These are phyloP conservation scores for Aspergillus caelatus DNA, from an alignment of 2,329 filamentous ascomycete genomes.

Conservation along the genomic window DNA sequence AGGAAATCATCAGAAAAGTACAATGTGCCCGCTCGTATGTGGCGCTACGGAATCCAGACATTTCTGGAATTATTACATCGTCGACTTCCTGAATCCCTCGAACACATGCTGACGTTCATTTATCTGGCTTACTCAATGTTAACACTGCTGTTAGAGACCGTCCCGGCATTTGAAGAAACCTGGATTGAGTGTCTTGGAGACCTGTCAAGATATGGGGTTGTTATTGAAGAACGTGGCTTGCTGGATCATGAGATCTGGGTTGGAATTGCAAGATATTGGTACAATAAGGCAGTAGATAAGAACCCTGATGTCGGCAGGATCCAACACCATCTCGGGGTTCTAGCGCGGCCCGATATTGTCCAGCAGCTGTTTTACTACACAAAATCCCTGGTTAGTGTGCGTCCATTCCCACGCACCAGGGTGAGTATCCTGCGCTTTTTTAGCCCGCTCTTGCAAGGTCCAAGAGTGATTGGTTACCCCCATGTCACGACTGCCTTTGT, in stretches of 20 bases:
- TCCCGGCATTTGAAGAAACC: conserved; percentile 78
- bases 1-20: conserved; percentile 75
- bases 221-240: conserved; percentile 81
- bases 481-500: conserved; percentile 55
- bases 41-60: conserved; percentile 86
- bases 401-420: conserved; percentile 58
- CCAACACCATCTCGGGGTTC: conserved; percentile 81
- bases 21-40: conserved; percentile 90
- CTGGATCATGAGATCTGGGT: conserved; percentile 80
- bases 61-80: conserved; percentile 78
- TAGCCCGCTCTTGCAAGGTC: conserved; percentile 51
- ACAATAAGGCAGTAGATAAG: conserved; percentile 76
- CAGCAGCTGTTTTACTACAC: conserved; percentile 64
- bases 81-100: conserved; percentile 72
- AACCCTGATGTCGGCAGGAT: conserved; percentile 75
- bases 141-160: conserved; percentile 81
- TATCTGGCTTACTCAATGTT: conserved; percentile 90
- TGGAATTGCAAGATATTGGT: conserved; percentile 79
- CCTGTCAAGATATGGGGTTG: conserved; percentile 83
- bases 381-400: conserved; percentile 58
- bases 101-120: conserved; percentile 90
- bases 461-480: conserved; percentile 33
- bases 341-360: conserved; percentile 60
- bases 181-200: conserved; percentile 96
- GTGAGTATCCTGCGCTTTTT: conserved; percentile 61